Conservation (phyloP, 306 rosid genomes). For the Cajanus cajan region DNA sequence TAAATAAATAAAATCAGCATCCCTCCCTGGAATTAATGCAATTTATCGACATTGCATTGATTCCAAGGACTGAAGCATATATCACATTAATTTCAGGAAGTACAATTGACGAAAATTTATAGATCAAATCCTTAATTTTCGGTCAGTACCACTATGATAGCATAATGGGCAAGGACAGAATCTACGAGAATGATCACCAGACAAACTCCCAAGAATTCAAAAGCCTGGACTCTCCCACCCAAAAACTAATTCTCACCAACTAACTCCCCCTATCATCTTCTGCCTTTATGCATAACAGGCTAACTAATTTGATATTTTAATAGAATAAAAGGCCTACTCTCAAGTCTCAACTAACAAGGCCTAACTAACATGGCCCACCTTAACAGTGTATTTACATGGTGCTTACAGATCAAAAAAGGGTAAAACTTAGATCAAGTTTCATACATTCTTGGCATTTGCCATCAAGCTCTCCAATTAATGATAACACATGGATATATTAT, state of each 20-base stretch:
- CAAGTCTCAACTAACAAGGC: neutral
- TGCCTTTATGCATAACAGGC: neutral
- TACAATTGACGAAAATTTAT: neutral
- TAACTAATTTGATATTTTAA: neutral
- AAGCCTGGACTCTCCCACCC: neutral
- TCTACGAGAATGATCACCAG: neutral
- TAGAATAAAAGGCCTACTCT: neutral
- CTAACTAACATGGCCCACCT: neutral
- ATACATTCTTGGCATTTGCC: neutral
- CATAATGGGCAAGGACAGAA: neutral
- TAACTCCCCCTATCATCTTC: neutral
- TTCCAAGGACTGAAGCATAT: neutral
- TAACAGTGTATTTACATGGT: neutral
- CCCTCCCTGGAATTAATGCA: neutral
- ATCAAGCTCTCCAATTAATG: neutral
- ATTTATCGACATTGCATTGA: neutral
- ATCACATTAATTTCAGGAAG: neutral
- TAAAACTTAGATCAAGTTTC: neutral
- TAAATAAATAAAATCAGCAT: neutral
- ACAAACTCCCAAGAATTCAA: neutral
- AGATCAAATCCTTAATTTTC: neutral
- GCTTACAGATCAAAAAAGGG: neutral
- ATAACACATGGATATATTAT: neutral
- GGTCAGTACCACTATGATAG: neutral
- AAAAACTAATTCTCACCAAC: neutral